Base-by-base conservation (phyloP, 208 protist genomes). In the Crithidia bombi region DNA sequence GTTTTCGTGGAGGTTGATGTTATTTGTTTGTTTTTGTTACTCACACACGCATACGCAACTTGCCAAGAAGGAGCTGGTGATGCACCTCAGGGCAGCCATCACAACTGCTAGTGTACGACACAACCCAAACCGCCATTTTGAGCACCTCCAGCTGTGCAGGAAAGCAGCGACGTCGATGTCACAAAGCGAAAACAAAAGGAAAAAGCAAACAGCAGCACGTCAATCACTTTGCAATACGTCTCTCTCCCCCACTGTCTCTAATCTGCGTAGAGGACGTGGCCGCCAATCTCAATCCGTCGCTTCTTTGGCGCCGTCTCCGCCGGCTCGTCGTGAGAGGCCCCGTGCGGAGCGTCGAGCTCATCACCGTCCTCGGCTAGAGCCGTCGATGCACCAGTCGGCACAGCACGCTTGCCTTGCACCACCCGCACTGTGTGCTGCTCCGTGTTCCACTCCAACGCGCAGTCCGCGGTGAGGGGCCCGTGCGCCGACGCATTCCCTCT, bases 241-340 rank as follows among this genome's bases (percentile, higher is more conserved):
- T 6, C 2, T 50, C 19, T n/a, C n/a, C n/a, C n/a, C n/a, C n/a
- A n/a, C n/a, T n/a, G n/a, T n/a, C n/a, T n/a, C n/a, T n/a, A 76
- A 17, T 91, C 82, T 0, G 79, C 71, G 43, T 85, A 89, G 14
- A 92, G 54, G 0, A 89, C 81, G 28, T 86, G 80, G 17, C 83
- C 88, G 54, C 79, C 85, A 69, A 93, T 83, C 41, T 83, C 78
- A 28, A 93, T 81, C 2, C 78, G 70, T 15, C 88, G 82, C 36
- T 62, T 56, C 74, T 83, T 85, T 52, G 49, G 41, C 21, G 35
- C 23, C 49, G 46, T 14, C 33, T 72, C 71, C 7, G 50, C 58
- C 28, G 30, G 36, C 23, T 67, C 64, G 3, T 58, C 38, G 15
- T 36, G 55, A 0, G 63, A 35, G 9, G 12, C 25, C 5, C 35